These are phyloP conservation scores for Lentinula sp. DNA, from an alignment of 768 basidiomycete species.

Conservation along the genomic window DNA sequence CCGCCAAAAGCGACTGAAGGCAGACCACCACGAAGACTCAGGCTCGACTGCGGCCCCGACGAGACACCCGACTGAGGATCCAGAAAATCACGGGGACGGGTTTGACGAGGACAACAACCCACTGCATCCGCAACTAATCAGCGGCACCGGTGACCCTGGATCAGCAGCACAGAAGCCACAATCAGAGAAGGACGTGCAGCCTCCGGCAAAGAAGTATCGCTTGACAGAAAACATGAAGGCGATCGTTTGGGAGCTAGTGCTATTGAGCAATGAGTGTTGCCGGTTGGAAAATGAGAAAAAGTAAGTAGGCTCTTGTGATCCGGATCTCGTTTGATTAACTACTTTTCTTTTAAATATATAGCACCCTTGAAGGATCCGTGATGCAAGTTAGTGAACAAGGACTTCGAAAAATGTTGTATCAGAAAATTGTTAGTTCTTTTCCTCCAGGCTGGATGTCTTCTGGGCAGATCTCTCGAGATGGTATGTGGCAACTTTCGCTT, in stretches of 20 bases:
- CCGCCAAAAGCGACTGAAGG: slow-evolving; percentile 48
- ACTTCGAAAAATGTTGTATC: slow-evolving; percentile 72
- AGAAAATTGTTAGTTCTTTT: slow-evolving; percentile 81
- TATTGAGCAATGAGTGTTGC: slow-evolving; percentile 80
- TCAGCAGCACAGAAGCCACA: slow-evolving; percentile 17
- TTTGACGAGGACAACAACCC: slow-evolving; percentile 1
- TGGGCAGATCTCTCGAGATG: slow-evolving; percentile 82
- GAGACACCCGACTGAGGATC: slow-evolving; percentile 2
- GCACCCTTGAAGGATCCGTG: slow-evolving; percentile 60
- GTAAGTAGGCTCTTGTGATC: slow-evolving; percentile 23
- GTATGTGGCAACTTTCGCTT: slow-evolving; percentile 31
- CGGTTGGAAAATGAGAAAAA: slow-evolving; percentile 58
- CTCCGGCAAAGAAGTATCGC: slow-evolving; percentile 72
- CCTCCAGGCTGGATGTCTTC: slow-evolving; percentile 84
- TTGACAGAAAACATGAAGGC: slow-evolving; percentile 78
- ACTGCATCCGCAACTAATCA: slow-evolving; percentile 12
- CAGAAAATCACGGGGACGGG: not conserved
- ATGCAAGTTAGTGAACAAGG: slow-evolving; percentile 79
- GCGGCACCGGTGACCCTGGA: slow-evolving; percentile 10
- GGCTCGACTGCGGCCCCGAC: not conserved
- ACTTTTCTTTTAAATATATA: slow-evolving; percentile 4
- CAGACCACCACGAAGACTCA: slow-evolving; percentile 12
- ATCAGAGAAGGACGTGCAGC: slow-evolving; percentile 31
- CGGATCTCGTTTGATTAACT: not conserved
- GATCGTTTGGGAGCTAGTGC: slow-evolving; percentile 75